Percentiles rank a stretch among this genome's conserved stretches.
Evolutionary conservation across 257 asterid species (phyloP).

Genomic region (Prunella vulgaris): DNA sequence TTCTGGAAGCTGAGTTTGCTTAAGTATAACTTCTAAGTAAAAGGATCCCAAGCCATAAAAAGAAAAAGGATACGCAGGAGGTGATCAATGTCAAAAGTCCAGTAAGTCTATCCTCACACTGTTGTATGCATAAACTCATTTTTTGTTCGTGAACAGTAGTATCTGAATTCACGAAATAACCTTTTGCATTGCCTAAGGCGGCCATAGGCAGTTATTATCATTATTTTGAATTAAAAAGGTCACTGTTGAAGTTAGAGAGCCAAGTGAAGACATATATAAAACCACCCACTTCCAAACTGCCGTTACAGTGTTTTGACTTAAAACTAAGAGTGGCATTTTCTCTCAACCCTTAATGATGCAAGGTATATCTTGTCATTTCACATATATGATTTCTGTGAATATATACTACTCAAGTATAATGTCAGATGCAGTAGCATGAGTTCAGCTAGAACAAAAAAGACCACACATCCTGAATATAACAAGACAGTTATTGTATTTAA

Average conservation of each 20-base stretch:
- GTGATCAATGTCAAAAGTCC: too few species aligned
- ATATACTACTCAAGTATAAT: background rate
- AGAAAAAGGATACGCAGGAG: too few species aligned
- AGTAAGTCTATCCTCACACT: too few species aligned
- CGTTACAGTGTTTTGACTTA: background rate
- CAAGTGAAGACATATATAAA: too few species aligned
- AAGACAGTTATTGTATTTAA: background rate
- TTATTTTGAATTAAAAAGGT: too few species aligned
- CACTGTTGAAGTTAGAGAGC: too few species aligned
- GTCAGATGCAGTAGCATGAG: background rate
- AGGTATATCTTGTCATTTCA: background rate
- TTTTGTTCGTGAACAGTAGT: too few species aligned
- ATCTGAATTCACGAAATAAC: too few species aligned
- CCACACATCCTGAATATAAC: background rate
- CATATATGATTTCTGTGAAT: constrained; percentile 6
- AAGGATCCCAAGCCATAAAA: too few species aligned
- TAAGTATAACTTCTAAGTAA: background rate
- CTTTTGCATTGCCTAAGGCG: too few species aligned
- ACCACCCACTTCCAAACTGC: background rate
- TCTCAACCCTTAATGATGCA: background rate
- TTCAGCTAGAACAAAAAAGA: background rate
- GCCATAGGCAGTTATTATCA: too few species aligned
- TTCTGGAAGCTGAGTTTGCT: background rate
- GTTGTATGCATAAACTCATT: too few species aligned
- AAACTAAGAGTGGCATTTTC: background rate